A percentile compares a stretch with the other conserved stretches of the same genome.
phyloP scores from a whole-genome alignment of 345 rosid species.

The Euphorbia tirucalli region DNA sequence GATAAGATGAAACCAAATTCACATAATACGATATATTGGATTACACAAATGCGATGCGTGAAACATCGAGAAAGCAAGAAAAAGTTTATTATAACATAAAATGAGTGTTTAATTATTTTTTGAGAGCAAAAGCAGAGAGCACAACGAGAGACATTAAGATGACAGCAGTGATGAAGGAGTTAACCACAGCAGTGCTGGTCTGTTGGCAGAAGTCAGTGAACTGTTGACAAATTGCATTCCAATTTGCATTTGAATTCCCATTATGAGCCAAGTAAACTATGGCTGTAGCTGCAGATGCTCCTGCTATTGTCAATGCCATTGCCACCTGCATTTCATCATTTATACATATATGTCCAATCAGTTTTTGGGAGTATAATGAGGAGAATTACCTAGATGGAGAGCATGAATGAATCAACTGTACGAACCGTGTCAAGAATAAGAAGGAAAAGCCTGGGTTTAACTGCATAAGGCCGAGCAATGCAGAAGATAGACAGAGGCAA shows the following conservation, averaged over 20 bases:
- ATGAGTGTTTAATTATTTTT: conserved; percentile 13
- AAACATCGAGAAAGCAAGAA: not conserved
- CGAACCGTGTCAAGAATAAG: conserved; percentile 41
- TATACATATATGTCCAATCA: too few relatives aligned
- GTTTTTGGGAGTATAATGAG: too few relatives aligned
- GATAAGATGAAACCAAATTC: not conserved
- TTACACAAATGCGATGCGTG: not conserved
- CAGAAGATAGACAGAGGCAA: conserved; percentile 55
- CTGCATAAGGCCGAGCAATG: conserved; percentile 41
- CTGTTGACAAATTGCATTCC: conserved; percentile 54
- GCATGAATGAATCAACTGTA: too few relatives aligned
- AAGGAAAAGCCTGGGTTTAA: conserved; percentile 42
- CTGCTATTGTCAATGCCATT: conserved; percentile 29
- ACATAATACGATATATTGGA: not conserved
- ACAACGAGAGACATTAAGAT: conserved; percentile 31
- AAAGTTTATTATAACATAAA: not conserved
- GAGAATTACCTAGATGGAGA: too few relatives aligned
- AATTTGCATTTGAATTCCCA: conserved; percentile 43
- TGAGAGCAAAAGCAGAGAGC: conserved; percentile 45
- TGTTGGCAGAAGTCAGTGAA: conserved; percentile 43
- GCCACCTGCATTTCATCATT: conserved; percentile 36
- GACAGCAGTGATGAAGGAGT: conserved; percentile 32
- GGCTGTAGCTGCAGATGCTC: conserved; percentile 40
- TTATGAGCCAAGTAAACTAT: conserved; percentile 45
- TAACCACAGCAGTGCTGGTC: conserved; percentile 49